Percentiles rank a stretch among this genome's conserved stretches.
Evolutionary conservation across 169 alveolate species (phyloP).

Genomic region (Eimeria tenella): DNA sequence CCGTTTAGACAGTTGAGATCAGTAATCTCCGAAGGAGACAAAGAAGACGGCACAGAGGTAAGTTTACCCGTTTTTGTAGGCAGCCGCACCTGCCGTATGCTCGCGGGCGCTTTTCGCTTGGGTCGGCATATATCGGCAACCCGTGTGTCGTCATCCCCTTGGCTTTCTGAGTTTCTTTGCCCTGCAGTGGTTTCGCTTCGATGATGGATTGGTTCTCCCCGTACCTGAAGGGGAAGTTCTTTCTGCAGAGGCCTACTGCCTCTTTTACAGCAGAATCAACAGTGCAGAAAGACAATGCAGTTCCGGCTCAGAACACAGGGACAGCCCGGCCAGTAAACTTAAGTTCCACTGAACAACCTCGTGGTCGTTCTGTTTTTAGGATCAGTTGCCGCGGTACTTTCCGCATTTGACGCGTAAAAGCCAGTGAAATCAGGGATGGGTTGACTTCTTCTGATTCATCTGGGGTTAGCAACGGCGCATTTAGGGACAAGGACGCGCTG

Average conservation of each 20-base stretch:
- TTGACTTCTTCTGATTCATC: background rate
- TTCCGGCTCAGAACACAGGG: constrained; percentile 15
- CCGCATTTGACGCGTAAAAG: background rate
- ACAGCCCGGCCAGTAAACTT: background rate
- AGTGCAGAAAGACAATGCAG: constrained; percentile 26
- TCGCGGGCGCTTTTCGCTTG: too few species aligned
- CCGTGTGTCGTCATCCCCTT: too few species aligned
- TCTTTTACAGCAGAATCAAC: constrained; percentile 43
- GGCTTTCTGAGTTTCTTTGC: background rate
- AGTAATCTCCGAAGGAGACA: constrained; percentile 26
- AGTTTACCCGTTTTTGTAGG: background rate
- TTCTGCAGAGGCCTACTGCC: constrained; percentile 70
- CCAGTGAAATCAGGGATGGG: background rate
- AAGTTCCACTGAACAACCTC: background rate
- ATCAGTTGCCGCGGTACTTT: background rate
- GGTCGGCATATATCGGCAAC: too few species aligned
- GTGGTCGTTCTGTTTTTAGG: background rate
- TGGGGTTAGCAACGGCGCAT: background rate
- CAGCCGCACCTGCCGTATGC: too few species aligned
- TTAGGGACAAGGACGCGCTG: background rate
- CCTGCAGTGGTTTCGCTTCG: constrained; percentile 72
- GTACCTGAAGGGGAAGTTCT: constrained; percentile 53
- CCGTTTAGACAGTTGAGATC: constrained; percentile 23
- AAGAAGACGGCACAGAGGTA: constrained; percentile 53
- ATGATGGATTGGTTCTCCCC: constrained; percentile 66